Percentiles rank a stretch among this genome's conserved stretches.
These are phyloP conservation scores for Mortierella alpina DNA, from an alignment of 192 early-diverging fungal species.

Conservation along the genomic window DNA sequence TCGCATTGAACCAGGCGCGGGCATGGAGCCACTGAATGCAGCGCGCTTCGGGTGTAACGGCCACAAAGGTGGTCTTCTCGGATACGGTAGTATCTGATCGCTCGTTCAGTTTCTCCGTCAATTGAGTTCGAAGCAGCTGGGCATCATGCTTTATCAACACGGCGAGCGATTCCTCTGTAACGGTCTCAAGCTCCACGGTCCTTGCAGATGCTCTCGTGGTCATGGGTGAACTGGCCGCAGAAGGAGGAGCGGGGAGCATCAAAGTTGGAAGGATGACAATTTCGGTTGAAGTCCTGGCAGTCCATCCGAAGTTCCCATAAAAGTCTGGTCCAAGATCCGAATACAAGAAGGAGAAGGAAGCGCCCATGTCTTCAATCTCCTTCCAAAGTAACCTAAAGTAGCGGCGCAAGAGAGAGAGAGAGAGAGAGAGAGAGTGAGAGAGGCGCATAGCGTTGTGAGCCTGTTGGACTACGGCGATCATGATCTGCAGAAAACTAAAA, in stretches of 20 bases:
- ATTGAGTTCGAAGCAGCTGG: conserved; percentile 12
- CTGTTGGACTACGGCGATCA: background rate
- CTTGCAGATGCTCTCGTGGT: conserved; percentile 1
- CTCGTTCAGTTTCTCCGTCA: background rate
- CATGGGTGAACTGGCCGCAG: background rate
- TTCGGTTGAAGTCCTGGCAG: conserved; percentile 17
- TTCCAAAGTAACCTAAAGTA: conserved; percentile 37
- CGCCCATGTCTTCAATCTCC: conserved; percentile 17
- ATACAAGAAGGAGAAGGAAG: conserved; percentile 35
- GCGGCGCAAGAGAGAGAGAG: background rate
- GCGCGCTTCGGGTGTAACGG: conserved; percentile 25
- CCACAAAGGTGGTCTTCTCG: conserved; percentile 24
- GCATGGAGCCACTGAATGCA: conserved; percentile 36
- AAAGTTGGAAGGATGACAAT: conserved; percentile 18
- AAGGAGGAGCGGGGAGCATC: conserved; percentile 2
- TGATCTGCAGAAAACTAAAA: background rate
- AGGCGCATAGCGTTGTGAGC: background rate
- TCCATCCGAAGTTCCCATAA: conserved; percentile 39
- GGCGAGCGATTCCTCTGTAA: conserved; percentile 7
- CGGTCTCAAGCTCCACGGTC: background rate
- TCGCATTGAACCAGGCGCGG: conserved; percentile 33
- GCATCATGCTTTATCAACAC: conserved; percentile 7
- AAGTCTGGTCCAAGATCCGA: conserved; percentile 39
- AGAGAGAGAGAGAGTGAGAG: background rate
- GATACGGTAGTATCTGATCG: background rate